Evolutionary conservation across 306 rosid species (phyloP).

Genomic region (Prunus salicina): DNA sequence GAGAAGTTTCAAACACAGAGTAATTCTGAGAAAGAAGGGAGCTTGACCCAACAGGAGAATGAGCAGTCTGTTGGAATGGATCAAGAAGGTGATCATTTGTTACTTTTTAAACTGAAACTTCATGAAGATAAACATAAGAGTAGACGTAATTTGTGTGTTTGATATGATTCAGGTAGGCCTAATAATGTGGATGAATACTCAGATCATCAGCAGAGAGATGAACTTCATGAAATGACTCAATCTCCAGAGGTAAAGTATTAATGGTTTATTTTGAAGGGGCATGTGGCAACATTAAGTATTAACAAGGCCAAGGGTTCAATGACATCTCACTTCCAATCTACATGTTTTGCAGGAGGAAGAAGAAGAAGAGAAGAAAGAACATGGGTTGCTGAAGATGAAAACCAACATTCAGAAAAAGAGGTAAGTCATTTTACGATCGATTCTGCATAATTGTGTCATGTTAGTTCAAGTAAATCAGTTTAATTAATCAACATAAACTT

Average conservation of each 20-base stretch:
- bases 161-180: slow-evolving; percentile 44
- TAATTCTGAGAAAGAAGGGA: slow-evolving; percentile 50
- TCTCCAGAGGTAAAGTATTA: slow-evolving; percentile 54
- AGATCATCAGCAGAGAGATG: slow-evolving; percentile 31
- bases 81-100: slow-evolving; percentile 33
- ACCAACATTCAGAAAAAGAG: slow-evolving; percentile 15
- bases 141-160: not conserved
- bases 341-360: slow-evolving; percentile 29
- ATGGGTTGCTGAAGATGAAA: slow-evolving; percentile 26
- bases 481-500: too few species aligned
- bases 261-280: not conserved
- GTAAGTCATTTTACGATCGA: slow-evolving; percentile 21
- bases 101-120: not conserved
- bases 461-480: too few species aligned
- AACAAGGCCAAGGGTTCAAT: too few species aligned
- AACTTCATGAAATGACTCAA: slow-evolving; percentile 27
- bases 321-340: not conserved
- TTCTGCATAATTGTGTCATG: not conserved
- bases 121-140: not conserved
- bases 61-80: slow-evolving; percentile 43
- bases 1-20: slow-evolving; percentile 59
- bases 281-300: not conserved
- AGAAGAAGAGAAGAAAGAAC: slow-evolving; percentile 15
- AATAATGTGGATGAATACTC: slow-evolving; percentile 31
- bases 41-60: slow-evolving; percentile 33